Percentiles rank a stretch among this genome's conserved stretches.
Evolutionary conservation across 139 green algal genomes (phyloP).

Genomic region (Tetraselmis striata): DNA sequence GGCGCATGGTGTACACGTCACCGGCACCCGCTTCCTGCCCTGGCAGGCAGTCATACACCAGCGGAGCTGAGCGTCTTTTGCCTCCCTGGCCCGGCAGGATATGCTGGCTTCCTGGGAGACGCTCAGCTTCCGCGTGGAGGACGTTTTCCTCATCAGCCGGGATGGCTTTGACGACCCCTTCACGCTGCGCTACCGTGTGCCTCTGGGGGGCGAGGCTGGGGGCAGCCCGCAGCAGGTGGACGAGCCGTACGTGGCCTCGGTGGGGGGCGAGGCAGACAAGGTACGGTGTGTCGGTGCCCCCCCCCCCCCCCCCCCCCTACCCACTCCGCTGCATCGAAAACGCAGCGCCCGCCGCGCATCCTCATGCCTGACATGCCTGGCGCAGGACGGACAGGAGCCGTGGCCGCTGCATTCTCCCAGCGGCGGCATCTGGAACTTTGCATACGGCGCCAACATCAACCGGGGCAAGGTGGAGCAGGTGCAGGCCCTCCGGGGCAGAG

Average conservation of each 20-base stretch:
- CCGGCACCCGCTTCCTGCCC: not conserved
- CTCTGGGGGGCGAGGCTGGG: slow-evolving; percentile 24
- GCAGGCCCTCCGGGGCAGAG: too few species aligned
- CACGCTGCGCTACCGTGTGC: slow-evolving; percentile 33
- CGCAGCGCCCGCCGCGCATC: too few species aligned
- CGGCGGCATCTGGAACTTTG: slow-evolving; percentile 47
- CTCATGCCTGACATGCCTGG: too few species aligned
- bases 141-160: slow-evolving; percentile 20
- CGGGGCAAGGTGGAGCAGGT: slow-evolving; percentile 31
- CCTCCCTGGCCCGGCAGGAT: too few species aligned
- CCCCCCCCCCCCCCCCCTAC: not conserved
- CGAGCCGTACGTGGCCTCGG: slow-evolving; percentile 25
- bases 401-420: not conserved
- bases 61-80: too few species aligned
- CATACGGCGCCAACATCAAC: slow-evolving; percentile 54
- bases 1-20: not conserved
- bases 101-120: slow-evolving; percentile 4
- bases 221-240: slow-evolving; percentile 8
- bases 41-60: too few species aligned
- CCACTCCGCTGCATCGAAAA: too few species aligned
- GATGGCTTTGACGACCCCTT: slow-evolving; percentile 43
- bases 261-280: not conserved
- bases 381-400: not conserved
- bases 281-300: too few species aligned
- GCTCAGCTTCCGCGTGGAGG: slow-evolving; percentile 15